Evolutionary conservation across 352 stramenopile species (phyloP), one percentile per base, ranked within the genome.

Genomic region (Phytophthora litchii): DNA sequence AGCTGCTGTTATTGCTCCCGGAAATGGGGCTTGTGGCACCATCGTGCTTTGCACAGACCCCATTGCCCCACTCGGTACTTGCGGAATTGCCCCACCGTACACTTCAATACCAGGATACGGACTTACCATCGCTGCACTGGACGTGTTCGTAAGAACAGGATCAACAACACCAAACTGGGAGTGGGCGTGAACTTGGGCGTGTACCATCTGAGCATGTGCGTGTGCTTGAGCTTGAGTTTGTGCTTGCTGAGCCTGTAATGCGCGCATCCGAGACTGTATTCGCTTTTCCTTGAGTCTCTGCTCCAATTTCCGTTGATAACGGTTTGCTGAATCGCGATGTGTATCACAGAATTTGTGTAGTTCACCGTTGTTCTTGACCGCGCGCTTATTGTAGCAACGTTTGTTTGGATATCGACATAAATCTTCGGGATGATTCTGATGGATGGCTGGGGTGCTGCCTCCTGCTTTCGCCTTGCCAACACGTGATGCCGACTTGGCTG

Each of bases 281-380:
- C 66, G 27, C 45, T 74, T 70, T 42, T 71, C 49, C 54, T 71
- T 70, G 32, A 75, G 65, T 10, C 74, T 64, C 37, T 74, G 59
- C 46, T 90, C 78, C 20, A 87, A 57, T 20, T 83, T 82, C 3
- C 79, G 67, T 54, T 90, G 80, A 45, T 82, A 83, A 45, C 78
- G 69, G 55, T 90, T 90, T 20, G 80, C 80, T 6, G 70, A 78
- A 36, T 69, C 64, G 11, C 80, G 78, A 37, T 90, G 80, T 25
- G 54, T 70, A 49, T 88, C 76, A 45, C 81, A 91, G 48, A 91
- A 83, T 36, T 78, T 83, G 67, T 91, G 81, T 13, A 88, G 59
- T 31, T 83, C 71, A 9, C 81, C 81, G 47, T 88, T 81, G 35
- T 81, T 78, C 62, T 89, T 91, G 37, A 89, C 51, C n/a, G 66